These are phyloP conservation scores for Pythium volutum DNA, from an alignment of 352 stramenopile genomes.

Conservation along the genomic window DNA sequence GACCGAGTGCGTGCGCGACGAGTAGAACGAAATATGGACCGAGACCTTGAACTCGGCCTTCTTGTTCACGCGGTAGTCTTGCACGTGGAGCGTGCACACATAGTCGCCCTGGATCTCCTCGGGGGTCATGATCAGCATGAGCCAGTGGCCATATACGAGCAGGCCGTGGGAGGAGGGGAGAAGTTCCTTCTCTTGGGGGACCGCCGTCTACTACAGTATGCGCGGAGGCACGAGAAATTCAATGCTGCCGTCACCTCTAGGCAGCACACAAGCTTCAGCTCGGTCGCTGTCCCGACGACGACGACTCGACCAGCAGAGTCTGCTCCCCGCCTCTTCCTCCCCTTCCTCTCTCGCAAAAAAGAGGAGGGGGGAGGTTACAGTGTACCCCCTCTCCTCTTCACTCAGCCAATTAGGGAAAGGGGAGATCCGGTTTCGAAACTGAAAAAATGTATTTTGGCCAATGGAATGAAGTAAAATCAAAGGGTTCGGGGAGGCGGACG, in stretches of 20 bases:
- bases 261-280: constrained; percentile 3
- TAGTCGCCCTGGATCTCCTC: constrained; percentile 85
- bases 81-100: constrained; percentile 48
- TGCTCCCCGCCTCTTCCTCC: constrained; percentile 18
- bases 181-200: constrained; percentile 18
- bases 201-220: constrained; percentile 14
- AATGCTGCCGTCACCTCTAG: neutral
- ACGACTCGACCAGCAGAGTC: constrained; percentile 4
- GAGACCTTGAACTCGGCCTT: constrained; percentile 84
- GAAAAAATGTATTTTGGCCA: constrained; percentile 6
- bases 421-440: constrained; percentile 13
- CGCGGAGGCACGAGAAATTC: neutral
- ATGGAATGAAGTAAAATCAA: neutral
- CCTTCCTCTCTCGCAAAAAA: constrained; percentile 1
- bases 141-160: too few relatives aligned
- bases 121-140: constrained; percentile 50
- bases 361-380: neutral
- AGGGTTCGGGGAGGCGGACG: constrained; percentile 14
- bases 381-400: constrained; percentile 7
- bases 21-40: constrained; percentile 70
- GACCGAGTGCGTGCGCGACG: constrained; percentile 57
- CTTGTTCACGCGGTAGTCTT: constrained; percentile 73
- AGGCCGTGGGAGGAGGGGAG: neutral
- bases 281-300: constrained; percentile 1
- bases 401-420: constrained; percentile 21